Percentiles rank a stretch among this genome's conserved stretches.
phyloP scores from a whole-genome alignment of 768 basidiomycete genomes.

The Suillus occidentalis region DNA sequence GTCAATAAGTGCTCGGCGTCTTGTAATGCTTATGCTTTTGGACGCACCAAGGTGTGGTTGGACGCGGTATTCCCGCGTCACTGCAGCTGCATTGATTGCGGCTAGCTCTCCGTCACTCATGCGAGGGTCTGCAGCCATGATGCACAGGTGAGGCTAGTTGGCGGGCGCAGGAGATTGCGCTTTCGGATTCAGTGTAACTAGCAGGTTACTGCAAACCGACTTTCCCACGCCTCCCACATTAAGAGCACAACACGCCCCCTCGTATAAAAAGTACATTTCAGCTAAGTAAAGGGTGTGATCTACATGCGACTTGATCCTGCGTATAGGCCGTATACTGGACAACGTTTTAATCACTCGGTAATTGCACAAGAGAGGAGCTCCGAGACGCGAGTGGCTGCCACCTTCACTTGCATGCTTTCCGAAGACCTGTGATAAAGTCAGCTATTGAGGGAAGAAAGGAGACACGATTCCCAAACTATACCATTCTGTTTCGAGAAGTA shows the following conservation, averaged over 20 bases:
- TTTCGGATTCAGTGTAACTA: not conserved
- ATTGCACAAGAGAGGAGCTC: conserved; percentile 34
- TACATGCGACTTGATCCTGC: not conserved
- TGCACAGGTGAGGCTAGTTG: conserved; percentile 11
- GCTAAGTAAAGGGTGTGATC: not conserved
- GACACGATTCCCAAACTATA: conserved; percentile 33
- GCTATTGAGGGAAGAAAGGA: conserved; percentile 19
- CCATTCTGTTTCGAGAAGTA: conserved; percentile 84
- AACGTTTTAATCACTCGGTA: conserved; percentile 5
- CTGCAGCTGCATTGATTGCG: conserved; percentile 84
- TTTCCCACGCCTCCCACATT: conserved; percentile 6
- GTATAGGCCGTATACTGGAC: not conserved
- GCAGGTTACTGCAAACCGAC: not conserved
- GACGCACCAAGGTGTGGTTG: conserved; percentile 83
- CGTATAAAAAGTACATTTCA: not conserved
- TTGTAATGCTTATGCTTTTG: conserved; percentile 12
- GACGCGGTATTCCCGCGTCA: conserved; percentile 84
- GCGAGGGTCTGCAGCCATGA: conserved; percentile 51
- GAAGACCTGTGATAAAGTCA: conserved; percentile 47
- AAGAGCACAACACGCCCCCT: conserved; percentile 2
- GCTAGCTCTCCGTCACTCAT: conserved; percentile 73
- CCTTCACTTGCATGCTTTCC: conserved; percentile 38
- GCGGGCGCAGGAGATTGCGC: not conserved
- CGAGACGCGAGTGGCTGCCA: conserved; percentile 42
- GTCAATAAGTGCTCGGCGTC: conserved; percentile 8